These are phyloP conservation scores for Elymus sibiricus DNA, from an alignment of 176 grass and related monocot genomes.

Conservation along the genomic window DNA sequence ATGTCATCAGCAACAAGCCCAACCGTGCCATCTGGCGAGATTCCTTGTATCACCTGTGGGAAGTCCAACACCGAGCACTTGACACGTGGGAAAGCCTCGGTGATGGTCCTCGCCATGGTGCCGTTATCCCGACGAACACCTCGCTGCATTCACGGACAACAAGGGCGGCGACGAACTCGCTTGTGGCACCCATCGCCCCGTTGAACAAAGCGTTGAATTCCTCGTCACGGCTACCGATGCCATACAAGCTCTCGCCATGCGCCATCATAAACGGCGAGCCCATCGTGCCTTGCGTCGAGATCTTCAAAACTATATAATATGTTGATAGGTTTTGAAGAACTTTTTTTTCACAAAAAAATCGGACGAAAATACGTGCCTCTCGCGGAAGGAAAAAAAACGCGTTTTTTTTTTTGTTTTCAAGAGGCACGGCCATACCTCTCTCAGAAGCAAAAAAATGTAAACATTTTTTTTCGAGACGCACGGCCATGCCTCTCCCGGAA, in stretches of 20 bases:
- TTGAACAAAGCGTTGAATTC: not conserved
- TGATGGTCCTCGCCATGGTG: not conserved
- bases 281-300: not conserved
- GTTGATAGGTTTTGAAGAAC: too few relatives aligned
- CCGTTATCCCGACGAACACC: not conserved
- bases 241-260: not conserved
- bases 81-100: not conserved
- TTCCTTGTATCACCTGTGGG: not conserved
- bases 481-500: too few relatives aligned
- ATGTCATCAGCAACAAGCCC: constrained; percentile 13
- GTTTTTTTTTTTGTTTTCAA: too few relatives aligned
- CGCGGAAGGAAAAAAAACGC: too few relatives aligned
- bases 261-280: not conserved
- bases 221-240: not conserved
- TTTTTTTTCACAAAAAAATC: too few relatives aligned
- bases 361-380: too few relatives aligned
- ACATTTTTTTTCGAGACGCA: too few relatives aligned
- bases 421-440: too few relatives aligned
- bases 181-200: not conserved
- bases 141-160: not conserved
- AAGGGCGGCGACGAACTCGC: not conserved
- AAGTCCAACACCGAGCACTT: constrained; percentile 15
- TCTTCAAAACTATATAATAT: too few relatives aligned
- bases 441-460: too few relatives aligned
- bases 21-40: not conserved